Base-by-base conservation (phyloP, 2,329 filamentous ascomycete species). In the Calonectria honghensis region DNA sequence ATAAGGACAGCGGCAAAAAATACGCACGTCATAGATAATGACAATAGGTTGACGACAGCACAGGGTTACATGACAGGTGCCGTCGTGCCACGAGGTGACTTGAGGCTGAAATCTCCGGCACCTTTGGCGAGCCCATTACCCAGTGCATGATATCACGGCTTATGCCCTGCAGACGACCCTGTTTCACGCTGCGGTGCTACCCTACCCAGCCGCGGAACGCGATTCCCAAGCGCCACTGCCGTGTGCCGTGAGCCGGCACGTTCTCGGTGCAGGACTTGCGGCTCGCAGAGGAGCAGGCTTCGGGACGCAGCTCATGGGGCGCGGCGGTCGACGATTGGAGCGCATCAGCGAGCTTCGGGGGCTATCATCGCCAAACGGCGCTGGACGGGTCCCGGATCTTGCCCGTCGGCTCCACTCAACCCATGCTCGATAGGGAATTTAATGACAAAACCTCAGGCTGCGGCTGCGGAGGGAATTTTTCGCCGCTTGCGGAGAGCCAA, bases 71-170 rank as follows among this genome's bases (percentile, higher is more conserved):
- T 37, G 35, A 20, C 70, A 14, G 37, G 29, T 50, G 50, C 32
- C 29, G 51, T 73, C 65, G 50, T 67, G 35, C 73, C 70, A 73
- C 61, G 69, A 57, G 69, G 65, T 65, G 63, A 67, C 41, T 72
- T 73, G 65, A 64, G 66, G 71, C 71, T 73, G 66, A 70, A 73
- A 64, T 52, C n/a, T 52, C 45, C 52, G n/a, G 32, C 29, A 24
- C n/a, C 45, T 64, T 64, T 73, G 45, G 70, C 35, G 61, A 74
- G 35, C 70, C 64, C 64, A 24, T 24, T 24, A 66, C 35, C 73
- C 75, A 24, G 73, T 31, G 54, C 48, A 75, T 80, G 73, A 80
- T 77, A 79, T 80, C 74, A 68, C 70, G 6, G 52, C 57, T 65
- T 73, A 74, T 72, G 6, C 35, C 24, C 32, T 41, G 51, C 69